A percentile compares a stretch with the other conserved stretches of the same genome.
Evolutionary conservation across 257 asterid species (phyloP).

Genomic region (Solanum ahanhuiri): DNA sequence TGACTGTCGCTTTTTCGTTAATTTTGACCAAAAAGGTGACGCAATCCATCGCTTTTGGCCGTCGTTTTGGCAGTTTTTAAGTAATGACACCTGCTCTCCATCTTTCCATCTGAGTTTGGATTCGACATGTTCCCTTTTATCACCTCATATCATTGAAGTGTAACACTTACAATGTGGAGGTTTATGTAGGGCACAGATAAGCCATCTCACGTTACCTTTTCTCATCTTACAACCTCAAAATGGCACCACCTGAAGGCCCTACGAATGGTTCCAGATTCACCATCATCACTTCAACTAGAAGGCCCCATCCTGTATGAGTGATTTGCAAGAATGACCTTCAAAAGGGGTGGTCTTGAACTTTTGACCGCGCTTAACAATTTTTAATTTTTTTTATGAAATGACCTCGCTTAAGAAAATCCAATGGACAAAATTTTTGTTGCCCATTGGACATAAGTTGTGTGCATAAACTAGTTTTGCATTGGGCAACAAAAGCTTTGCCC

Average conservation of each 20-base stretch:
- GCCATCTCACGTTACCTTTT: neutral
- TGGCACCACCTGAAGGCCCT: neutral
- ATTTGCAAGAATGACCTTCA: neutral
- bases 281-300: neutral
- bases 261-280: neutral
- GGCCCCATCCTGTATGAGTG: neutral
- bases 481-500: neutral
- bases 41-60: no score
- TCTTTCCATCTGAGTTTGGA: neutral
- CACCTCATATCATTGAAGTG: neutral
- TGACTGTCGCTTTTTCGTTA: no score
- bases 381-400: neutral
- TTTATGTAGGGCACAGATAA: neutral
- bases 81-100: neutral
- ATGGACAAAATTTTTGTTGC: neutral
- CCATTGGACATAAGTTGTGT: neutral
- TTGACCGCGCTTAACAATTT: neutral
- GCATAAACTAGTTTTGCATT: neutral
- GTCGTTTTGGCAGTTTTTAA: no score
- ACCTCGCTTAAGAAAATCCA: neutral
- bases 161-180: neutral
- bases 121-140: neutral
- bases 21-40: no score
- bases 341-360: neutral
- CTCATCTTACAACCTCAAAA: neutral